Base-by-base conservation (phyloP, 306 rosid genomes). In the Vigna unguiculata region DNA sequence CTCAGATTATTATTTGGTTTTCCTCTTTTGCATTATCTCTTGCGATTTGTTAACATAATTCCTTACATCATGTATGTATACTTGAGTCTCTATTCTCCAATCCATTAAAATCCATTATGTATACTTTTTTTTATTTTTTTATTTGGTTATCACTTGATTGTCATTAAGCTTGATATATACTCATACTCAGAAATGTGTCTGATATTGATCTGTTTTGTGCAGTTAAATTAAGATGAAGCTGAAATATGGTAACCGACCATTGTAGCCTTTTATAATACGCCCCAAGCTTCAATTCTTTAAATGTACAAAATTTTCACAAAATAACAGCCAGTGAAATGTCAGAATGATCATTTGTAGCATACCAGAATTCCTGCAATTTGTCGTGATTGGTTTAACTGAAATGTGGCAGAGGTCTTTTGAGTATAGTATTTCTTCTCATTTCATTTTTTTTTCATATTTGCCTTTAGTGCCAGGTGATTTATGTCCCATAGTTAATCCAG, bases 301-400 rank as follows among this genome's bases (percentile, higher is more conserved):
- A 36, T 55, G 74, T 67, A 60, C 74, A 52, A 72, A 81, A 32
- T 68, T 65, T 77, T 72, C 38, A 15, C 67, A 3, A 45, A 52
- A 57, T 60, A 55, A 55, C 36, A 55, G 68, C 68, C 30, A 13
- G 30, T 30, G 81, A 71, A 63, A 62, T 71, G 51, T 34, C 69
- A 48, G 72, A 70, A 62, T 36, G 71, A 79, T 63, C 76, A 14
- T 61, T 54, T 70, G 81, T 75, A 79, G 71, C 72, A 71, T 70
- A 55, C 62, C 36, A 36, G 28, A 71, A 8, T 28, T 43, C 49
- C 36, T 55, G 34, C 64, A 19, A 70, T 58, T 76, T 53, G 15
- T 48, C 9, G 25, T 17, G 61, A 41, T 69, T 15, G 24, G 74
- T 72, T 40, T 38, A 17, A 53, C 76, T 57, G 46, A 28, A 69